A percentile compares a stretch with the other conserved stretches of the same genome.
These are phyloP conservation scores for Brasenia schreberi DNA, from an alignment of 164 flowering plant species.

Conservation along the genomic window DNA sequence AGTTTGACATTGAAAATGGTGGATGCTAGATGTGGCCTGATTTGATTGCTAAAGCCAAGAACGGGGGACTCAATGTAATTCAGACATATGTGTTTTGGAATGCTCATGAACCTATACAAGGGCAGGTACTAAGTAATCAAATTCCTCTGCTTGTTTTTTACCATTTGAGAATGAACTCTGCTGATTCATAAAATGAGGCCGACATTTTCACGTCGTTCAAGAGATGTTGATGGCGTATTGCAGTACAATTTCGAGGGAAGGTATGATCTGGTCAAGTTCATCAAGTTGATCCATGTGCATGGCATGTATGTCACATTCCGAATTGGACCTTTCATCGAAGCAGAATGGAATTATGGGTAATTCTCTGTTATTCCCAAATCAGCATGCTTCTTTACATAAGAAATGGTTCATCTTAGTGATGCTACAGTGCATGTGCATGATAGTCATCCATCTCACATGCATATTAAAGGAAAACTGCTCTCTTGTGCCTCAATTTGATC, in stretches of 20 bases:
- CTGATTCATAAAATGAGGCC: no score
- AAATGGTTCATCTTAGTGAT: no score
- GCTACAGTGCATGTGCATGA: no score
- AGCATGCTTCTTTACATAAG: no score
- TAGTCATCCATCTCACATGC: no score
- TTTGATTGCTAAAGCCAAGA: conserved; percentile 8
- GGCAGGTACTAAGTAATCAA: conserved; percentile 20
- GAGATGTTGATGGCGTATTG: no score
- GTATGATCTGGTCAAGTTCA: conserved; percentile 7
- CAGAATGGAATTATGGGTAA: conserved; percentile 8
- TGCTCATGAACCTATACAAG: conserved; percentile 8
- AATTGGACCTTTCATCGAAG: conserved; percentile 6
- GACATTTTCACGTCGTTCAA: no score
- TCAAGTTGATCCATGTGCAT: conserved; percentile 1
- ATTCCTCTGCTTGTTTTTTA: conserved; percentile 41
- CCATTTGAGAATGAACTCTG: no score
- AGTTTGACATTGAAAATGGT: not conserved
- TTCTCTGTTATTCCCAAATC: no score
- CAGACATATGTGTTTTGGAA: conserved; percentile 12
- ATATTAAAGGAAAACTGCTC: no score
- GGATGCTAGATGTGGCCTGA: conserved; percentile 11
- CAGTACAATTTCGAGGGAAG: conserved; percentile 5
- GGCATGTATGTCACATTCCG: conserved; percentile 4
- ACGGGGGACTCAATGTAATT: conserved; percentile 10
- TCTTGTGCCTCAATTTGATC: no score